Base-by-base conservation (phyloP, 768 basidiomycete species). In the Podaxis sp. region DNA sequence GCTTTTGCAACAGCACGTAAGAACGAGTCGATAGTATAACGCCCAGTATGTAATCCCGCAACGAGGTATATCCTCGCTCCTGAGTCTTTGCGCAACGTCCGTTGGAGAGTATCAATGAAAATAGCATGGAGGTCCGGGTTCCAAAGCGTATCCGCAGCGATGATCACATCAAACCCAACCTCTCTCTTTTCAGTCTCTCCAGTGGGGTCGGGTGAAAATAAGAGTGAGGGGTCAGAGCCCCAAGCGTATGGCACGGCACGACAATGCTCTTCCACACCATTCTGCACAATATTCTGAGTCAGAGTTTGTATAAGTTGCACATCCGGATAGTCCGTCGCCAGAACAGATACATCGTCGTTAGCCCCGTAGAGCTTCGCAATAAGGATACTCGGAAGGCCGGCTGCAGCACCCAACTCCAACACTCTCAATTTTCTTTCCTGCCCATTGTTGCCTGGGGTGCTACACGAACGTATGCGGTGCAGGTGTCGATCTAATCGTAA, bases 141-240 rank as follows among this genome's bases (percentile, higher is more conserved):
- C 91, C 90, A 93, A 1, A 93, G 74, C 33, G 90, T 91, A 68
- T 93, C 91, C 12, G 90, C 87, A 0, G 90, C 89, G 24, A 91
- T 64, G 36, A 93, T 74, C 43, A 90, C 63, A 67, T 93, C 89
- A 70, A 89, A 89, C 15, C 76, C 74, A 15, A 68, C 71, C 7
- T 59, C 57, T 38, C 58, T 65, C 27, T 61, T 65, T 9, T 38
- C 40, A 15, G 43, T 9, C 13, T 49, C 17, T 74, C 63, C 13
- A 76, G 57, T 2, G 69, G 27, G 0, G 77, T 67, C 29, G 11
- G 12, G 22, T 5, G 36, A 41, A 29, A 52, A 59, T 1, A 59
- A n/a, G 13, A 51, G n/a, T 17, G 13, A 27, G 38, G 81, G 68
- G 66, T 86, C 83, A 5, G 81, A 73, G 1, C 88, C 90, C 90